Evolutionary conservation across 2,329 filamentous ascomycete species (phyloP).

Genomic region (Trichophyton verrucosum): DNA sequence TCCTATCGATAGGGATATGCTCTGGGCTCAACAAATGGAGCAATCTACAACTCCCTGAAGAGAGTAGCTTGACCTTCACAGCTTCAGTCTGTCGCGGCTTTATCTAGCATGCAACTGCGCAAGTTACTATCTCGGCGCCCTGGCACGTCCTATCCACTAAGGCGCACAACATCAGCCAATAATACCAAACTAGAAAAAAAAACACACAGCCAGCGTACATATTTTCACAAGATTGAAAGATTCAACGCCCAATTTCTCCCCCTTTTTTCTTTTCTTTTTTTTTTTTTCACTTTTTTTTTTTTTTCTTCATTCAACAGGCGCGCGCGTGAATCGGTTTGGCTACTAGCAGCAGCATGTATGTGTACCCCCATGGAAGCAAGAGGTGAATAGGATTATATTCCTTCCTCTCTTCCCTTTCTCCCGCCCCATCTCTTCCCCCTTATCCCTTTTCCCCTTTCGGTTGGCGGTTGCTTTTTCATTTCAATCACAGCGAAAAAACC

Average conservation of each 20-base stretch:
- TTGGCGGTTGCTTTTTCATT: neutral
- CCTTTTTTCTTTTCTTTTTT: too few species aligned
- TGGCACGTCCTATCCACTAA: too few species aligned
- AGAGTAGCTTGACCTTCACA: too few species aligned
- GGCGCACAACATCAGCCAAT: neutral
- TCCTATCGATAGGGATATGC: neutral
- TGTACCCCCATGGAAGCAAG: neutral
- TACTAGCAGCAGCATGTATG: constrained; percentile 1
- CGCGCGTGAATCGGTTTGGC: neutral
- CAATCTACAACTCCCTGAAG: too few species aligned
- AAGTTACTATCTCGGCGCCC: too few species aligned
- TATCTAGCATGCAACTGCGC: too few species aligned
- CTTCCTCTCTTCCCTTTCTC: too few species aligned
- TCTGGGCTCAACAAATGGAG: too few species aligned
- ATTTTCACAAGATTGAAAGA: neutral
- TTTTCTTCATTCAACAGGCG: neutral
- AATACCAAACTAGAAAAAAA: neutral
- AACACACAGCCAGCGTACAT: neutral
- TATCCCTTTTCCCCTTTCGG: neutral
- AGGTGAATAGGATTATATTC: neutral
- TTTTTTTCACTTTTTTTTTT: neutral
- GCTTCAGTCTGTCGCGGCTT: too few species aligned
- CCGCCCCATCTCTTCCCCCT: too few species aligned
- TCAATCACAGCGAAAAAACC: neutral
- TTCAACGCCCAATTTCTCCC: neutral